Base-by-base conservation (phyloP, 2,329 filamentous ascomycete species). In the Penicillium oxalicum region DNA sequence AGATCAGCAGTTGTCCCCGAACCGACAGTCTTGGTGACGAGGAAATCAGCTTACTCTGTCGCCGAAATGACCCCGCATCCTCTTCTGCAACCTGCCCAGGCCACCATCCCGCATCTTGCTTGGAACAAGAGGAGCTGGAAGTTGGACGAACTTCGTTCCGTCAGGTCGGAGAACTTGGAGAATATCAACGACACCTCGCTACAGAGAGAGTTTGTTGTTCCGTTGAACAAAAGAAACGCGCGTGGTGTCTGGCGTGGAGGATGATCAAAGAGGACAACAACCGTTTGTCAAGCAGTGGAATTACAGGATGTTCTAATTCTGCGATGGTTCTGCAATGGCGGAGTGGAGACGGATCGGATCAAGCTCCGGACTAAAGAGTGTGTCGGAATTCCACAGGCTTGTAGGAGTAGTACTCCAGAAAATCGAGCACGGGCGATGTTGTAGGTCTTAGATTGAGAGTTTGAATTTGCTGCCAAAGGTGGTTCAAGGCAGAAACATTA, bases 21-120 rank as follows among this genome's bases (percentile, higher is more conserved):
- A 12, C 35, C 44, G 37, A 27, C 9, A 11, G 42, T 27, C 38
- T 37, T 37, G 8, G 29, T 4, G 29, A 7, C 29, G 4, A 8
- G 29, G 9, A 5, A 4, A 12, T 25, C 25, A 47, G 66, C 65
- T 52, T 56, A 70, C 68, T 51, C 58, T 66, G 53, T 70, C 67
- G 33, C 64, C 62, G 51, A 70, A 66, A 37, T 64, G 58, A 44
- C 62, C 64, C 53, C 64, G 62, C 61, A 70, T 64, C 51, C 56
- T 58, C 56, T 66, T 69, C 32, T 68, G 67, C 47, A 70, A 57
- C 50, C 61, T 66, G 32, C 45, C 43, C 26, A 57, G 44, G 11
- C 54, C 52, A n/a, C 55, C 55, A 34, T 57, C 55, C 49, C 55
- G 41, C 55, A 57, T 57, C 5, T 47, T 45, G 47, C 12, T 24